phyloP scores from a whole-genome alignment of 2,329 filamentous ascomycete genomes.

The Harringtonia lauricola region DNA sequence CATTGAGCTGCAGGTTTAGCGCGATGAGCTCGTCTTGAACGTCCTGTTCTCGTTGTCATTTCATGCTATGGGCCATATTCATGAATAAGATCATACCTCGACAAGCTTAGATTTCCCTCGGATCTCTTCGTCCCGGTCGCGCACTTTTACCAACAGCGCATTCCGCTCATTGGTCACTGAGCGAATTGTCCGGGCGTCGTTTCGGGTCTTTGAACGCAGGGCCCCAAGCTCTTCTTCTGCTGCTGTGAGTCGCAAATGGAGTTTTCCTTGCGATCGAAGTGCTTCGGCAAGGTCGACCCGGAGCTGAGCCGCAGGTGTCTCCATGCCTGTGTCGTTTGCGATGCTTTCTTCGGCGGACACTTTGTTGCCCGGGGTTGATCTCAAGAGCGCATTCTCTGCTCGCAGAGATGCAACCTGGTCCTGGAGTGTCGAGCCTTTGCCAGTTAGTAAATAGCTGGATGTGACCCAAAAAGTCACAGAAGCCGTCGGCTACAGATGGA shows the following conservation, averaged over 20 bases:
- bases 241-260: constrained; percentile 51
- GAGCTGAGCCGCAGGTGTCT: constrained; percentile 34
- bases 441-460: neutral
- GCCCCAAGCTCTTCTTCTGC: constrained; percentile 50
- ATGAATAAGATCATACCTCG: constrained; percentile 36
- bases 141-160: constrained; percentile 52
- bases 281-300: constrained; percentile 65
- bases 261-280: constrained; percentile 59
- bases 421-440: constrained; percentile 50
- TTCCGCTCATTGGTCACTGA: constrained; percentile 52
- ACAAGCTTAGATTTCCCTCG: constrained; percentile 73
- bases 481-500: too few species aligned
- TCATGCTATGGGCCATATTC: neutral
- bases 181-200: constrained; percentile 50
- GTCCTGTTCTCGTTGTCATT: constrained; percentile 29
- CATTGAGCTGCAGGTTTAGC: constrained; percentile 75
- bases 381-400: constrained; percentile 34
- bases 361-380: constrained; percentile 1
- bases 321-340: constrained; percentile 12
- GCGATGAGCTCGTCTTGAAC: constrained; percentile 91
- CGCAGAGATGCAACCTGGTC: constrained; percentile 56
- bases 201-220: constrained; percentile 46
- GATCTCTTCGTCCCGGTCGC: constrained; percentile 78
- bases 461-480: neutral
- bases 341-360: neutral